These are phyloP conservation scores for Incumbomyces lentus DNA, from an alignment of 2,329 filamentous ascomycete genomes.

Conservation along the genomic window DNA sequence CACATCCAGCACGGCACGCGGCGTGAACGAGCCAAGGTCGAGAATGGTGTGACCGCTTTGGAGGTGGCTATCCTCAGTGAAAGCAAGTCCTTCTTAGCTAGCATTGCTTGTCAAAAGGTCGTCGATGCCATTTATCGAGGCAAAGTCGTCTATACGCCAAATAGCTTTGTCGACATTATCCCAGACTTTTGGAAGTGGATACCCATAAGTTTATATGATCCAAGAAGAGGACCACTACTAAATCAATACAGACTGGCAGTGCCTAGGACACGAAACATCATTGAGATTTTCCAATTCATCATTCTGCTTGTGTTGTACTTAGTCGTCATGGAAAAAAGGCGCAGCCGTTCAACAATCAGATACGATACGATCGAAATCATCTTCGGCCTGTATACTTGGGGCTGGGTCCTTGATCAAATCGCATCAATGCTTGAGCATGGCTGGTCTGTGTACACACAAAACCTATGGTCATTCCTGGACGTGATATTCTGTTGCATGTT, in stretches of 20 bases:
- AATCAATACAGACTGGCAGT: conserved; percentile 82
- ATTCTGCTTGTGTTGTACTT: conserved; percentile 60
- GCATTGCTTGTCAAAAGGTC: conserved; percentile 69
- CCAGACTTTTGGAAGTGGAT: conserved; percentile 79
- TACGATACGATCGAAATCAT: conserved; percentile 51
- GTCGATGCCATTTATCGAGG: conserved; percentile 75
- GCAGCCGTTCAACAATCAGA: conserved; percentile 34
- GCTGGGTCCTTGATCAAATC: conserved; percentile 70
- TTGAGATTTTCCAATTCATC: conserved; percentile 66
- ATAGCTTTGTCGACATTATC: conserved; percentile 70
- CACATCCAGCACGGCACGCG: conserved; percentile 35
- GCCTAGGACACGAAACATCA: conserved; percentile 62
- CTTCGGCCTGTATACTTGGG: conserved; percentile 64
- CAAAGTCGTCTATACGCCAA: conserved; percentile 71
- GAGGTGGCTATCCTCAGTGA: conserved; percentile 77
- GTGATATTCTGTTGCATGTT: conserved; percentile 68
- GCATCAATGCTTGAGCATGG: conserved; percentile 66
- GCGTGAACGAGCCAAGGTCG: conserved; percentile 35
- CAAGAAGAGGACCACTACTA: conserved; percentile 60
- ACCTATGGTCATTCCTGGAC: conserved; percentile 80
- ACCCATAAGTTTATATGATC: conserved; percentile 71
- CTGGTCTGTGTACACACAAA: conserved; percentile 76
- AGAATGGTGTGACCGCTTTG: conserved; percentile 61
- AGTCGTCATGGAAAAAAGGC: conserved; percentile 59
- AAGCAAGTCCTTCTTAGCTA: conserved; percentile 66